Evolutionary conservation across 495 filamentous ascomycete species (phyloP), one percentile per base, ranked within the genome.

Genomic region (Annulohypoxylon moriforme): DNA sequence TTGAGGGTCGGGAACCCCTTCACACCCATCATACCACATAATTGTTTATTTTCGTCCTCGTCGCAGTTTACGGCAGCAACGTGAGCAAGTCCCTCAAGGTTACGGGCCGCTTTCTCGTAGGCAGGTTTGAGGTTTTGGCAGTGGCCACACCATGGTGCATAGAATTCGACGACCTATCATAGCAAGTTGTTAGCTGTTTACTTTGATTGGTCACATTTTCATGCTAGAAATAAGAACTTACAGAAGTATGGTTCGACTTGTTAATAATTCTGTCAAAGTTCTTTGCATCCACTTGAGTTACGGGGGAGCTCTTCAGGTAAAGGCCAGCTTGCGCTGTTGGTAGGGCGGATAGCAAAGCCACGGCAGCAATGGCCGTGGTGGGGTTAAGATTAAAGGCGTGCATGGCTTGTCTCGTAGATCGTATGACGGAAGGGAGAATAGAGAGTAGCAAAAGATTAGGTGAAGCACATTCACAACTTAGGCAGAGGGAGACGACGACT

Each of bases 1-100:
- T 99, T 99, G 60, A 99, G 84, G 0, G 96, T 98, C 1, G 96
- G 96, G 84, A 98, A 99, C 44, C 96, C 96, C 82, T 97, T 87
- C 22, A 99, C 90, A 50, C 95, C 96, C 89, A 98, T 93, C 57
- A 83, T 80, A 40, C 92, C 89, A 79, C 96, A 99, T 73, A 98
- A 87, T 3, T 85, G 84, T 80, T 98, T 98, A 85, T 99, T 99
- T 58, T 85, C 84, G 42, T 98, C 96, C 25, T 97, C 94, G 71
- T 98, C 96, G 81, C 96, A 99, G 79, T 99, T 93, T 71, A 99
- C 85, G 33, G 96, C 96, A 11, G 92, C 96, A 29, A 98, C 95
- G 74, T 97, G 96, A 60, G 93, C 96, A 29, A 99, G 83, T 7
- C 96, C 96, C 16, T 91, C 88, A 50, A 99, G 90, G 69, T 88